These are phyloP conservation scores for Tribonema minus DNA, from an alignment of 108 stramenopile species.

Conservation along the genomic window DNA sequence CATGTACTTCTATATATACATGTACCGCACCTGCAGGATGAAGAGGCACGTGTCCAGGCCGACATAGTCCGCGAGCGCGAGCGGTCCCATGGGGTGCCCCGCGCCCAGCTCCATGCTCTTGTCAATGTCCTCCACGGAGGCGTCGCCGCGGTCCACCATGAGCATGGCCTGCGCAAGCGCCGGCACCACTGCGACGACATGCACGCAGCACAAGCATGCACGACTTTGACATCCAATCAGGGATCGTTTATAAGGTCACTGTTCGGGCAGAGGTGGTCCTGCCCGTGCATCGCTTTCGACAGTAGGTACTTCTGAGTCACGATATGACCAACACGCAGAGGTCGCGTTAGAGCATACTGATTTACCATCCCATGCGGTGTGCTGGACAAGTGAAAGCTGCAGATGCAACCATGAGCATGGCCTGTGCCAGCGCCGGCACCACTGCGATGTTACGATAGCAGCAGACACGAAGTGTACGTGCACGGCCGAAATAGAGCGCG, in stretches of 20 bases:
- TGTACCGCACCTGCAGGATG: constrained; percentile 16
- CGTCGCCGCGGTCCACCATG: constrained; percentile 90
- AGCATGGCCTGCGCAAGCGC: constrained; percentile 64
- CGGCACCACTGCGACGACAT: constrained; percentile 22
- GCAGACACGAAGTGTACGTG: too few relatives aligned
- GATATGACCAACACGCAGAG: too few relatives aligned
- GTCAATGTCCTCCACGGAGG: constrained; percentile 85
- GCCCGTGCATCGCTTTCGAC: background rate
- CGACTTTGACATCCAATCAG: too few relatives aligned
- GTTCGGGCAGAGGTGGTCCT: background rate
- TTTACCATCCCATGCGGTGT: too few relatives aligned
- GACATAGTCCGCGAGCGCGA: constrained; percentile 33
- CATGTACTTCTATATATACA: background rate
- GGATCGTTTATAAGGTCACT: too few relatives aligned
- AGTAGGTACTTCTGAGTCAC: too few relatives aligned
- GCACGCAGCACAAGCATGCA: too few relatives aligned
- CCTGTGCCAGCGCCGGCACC: constrained; percentile 46
- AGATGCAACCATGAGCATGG: constrained; percentile 87
- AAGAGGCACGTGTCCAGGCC: constrained; percentile 31
- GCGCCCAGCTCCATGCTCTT: constrained; percentile 92
- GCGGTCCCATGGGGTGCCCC: constrained; percentile 96
- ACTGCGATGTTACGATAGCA: too few relatives aligned
- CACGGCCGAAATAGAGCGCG: too few relatives aligned
- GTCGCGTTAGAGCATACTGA: too few relatives aligned
- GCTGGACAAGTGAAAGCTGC: too few relatives aligned